phyloP scores from a whole-genome alignment of 2,329 filamentous ascomycete species.

The Plectosphaerella sp. region DNA sequence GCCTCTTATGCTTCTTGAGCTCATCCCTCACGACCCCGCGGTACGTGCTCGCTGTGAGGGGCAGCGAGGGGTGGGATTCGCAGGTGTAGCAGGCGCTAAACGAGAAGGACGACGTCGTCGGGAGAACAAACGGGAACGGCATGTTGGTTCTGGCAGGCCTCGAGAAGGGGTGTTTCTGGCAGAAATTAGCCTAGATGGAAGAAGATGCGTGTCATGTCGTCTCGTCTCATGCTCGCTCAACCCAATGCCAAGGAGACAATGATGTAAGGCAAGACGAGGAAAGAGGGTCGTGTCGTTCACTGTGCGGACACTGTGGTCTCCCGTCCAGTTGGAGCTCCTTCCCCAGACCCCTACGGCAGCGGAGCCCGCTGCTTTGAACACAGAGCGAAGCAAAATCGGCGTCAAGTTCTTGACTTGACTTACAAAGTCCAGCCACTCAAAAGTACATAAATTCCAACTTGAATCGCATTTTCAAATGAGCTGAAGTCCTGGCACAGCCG shows the following conservation, averaged over 20 bases:
- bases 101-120: conserved; percentile 83
- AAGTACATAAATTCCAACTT: too few relatives aligned
- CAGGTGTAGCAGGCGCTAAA: conserved; percentile 75
- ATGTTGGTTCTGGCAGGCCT: conserved; percentile 41
- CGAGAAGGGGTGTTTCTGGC: neutral
- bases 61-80: conserved; percentile 83
- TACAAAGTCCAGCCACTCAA: too few relatives aligned
- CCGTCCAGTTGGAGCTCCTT: too few relatives aligned
- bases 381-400: too few relatives aligned
- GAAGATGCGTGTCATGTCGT: neutral
- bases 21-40: conserved; percentile 78
- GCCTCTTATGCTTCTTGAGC: conserved; percentile 84
- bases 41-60: conserved; percentile 74
- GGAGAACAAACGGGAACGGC: conserved; percentile 85
- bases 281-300: neutral
- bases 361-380: too few relatives aligned
- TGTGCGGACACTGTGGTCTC: neutral
- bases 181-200: neutral
- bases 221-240: neutral
- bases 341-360: too few relatives aligned
- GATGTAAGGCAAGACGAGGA: neutral
- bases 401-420: too few relatives aligned
- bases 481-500: too few relatives aligned
- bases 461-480: too few relatives aligned
- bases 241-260: conserved; percentile 1